A percentile compares a stretch with the other conserved stretches of the same genome.
phyloP scores from a whole-genome alignment of 2,329 filamentous ascomycete genomes.

The Curvularia verruculosa region DNA sequence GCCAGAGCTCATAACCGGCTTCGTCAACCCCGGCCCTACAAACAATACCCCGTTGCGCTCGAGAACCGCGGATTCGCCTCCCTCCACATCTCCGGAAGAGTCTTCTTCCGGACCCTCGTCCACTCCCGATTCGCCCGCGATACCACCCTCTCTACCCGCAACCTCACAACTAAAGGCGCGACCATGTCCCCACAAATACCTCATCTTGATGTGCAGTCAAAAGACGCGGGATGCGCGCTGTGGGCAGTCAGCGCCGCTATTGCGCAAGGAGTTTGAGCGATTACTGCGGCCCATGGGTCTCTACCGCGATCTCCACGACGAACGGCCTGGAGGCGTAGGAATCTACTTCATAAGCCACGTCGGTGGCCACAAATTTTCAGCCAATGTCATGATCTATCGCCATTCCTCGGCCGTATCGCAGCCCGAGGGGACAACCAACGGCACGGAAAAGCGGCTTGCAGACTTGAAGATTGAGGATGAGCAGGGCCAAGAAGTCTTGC shows the following conservation, averaged over 20 bases:
- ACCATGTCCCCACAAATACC: constrained; percentile 78
- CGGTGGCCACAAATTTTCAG: constrained; percentile 94
- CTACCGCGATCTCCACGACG: constrained; percentile 85
- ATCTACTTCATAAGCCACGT: constrained; percentile 98
- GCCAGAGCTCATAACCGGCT: constrained; percentile 70
- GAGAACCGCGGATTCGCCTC: constrained; percentile 18
- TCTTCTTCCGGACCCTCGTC: constrained; percentile 20
- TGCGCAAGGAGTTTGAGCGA: constrained; percentile 87
- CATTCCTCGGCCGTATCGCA: constrained; percentile 48
- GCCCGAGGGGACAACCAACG: constrained; percentile 28
- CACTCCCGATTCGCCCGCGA: constrained; percentile 21
- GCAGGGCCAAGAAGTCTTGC: constrained; percentile 43
- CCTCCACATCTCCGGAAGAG: constrained; percentile 22
- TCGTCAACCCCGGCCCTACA: constrained; percentile 75
- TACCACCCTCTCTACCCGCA: constrained; percentile 37
- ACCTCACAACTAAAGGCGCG: constrained; percentile 59
- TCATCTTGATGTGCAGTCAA: constrained; percentile 94
- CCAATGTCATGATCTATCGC: constrained; percentile 92
- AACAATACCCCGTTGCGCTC: constrained; percentile 67
- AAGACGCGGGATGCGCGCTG: constrained; percentile 93
- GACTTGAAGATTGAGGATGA: constrained; percentile 49
- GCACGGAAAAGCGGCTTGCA: constrained; percentile 44
- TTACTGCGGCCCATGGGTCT: constrained; percentile 84
- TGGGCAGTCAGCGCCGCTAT: constrained; percentile 87
- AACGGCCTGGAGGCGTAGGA: constrained; percentile 87